phyloP scores from a whole-genome alignment of 768 basidiomycete species.

The Tulasnella sp. region DNA sequence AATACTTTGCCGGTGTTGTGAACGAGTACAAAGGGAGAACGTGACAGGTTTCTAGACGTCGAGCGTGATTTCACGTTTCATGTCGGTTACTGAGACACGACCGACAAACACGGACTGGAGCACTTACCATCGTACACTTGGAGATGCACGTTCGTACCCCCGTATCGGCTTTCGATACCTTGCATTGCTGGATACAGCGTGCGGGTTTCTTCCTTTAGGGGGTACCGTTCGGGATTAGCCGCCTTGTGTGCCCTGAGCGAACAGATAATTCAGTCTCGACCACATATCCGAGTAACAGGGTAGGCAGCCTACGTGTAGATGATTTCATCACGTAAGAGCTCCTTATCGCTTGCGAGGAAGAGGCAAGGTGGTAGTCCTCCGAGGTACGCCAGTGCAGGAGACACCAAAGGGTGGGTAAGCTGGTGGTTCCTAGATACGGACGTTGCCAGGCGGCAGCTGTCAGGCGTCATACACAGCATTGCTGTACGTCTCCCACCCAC shows the following conservation, averaged over 20 bases:
- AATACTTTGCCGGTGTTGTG: slow-evolving; percentile 43
- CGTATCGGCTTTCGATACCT: slow-evolving; percentile 39
- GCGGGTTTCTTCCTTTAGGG: slow-evolving; percentile 54
- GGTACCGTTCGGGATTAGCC: slow-evolving; percentile 72
- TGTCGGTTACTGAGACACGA: background rate
- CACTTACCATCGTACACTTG: slow-evolving; percentile 84
- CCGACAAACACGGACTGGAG: background rate
- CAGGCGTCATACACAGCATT: slow-evolving; percentile 1
- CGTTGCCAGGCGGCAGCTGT: background rate
- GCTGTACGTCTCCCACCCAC: slow-evolving; percentile 40
- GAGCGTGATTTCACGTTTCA: background rate
- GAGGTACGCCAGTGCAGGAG: slow-evolving; percentile 71
- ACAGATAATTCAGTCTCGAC: slow-evolving; percentile 26
- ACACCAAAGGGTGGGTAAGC: slow-evolving; percentile 68
- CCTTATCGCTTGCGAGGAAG: slow-evolving; percentile 81
- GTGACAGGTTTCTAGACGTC: slow-evolving; percentile 64
- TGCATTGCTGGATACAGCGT: slow-evolving; percentile 42
- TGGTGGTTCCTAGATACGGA: slow-evolving; percentile 38
- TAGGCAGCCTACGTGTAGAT: slow-evolving; percentile 57
- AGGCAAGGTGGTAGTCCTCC: slow-evolving; percentile 88
- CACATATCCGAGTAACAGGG: background rate
- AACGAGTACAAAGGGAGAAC: slow-evolving; percentile 71
- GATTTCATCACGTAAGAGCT: slow-evolving; percentile 88
- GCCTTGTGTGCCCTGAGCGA: slow-evolving; percentile 74
- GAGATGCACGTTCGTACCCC: slow-evolving; percentile 67